Conservation (phyloP, 2,329 filamentous ascomycete genomes). For the Talaromyces albobiverticillius region DNA sequence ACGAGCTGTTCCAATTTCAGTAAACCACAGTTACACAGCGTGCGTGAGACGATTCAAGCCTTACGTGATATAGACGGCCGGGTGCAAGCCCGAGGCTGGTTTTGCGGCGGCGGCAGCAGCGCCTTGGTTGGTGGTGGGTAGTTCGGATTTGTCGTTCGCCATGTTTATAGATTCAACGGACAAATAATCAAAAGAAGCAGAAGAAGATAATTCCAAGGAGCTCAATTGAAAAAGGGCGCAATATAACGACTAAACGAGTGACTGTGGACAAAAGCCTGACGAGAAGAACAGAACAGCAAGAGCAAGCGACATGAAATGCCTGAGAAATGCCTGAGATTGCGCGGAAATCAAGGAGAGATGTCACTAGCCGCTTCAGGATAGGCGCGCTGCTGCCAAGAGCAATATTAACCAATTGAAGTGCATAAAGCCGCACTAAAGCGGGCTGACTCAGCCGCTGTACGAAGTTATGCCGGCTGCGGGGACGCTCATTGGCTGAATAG, state of each 20-base stretch:
- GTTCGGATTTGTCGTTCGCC: constrained; percentile 10
- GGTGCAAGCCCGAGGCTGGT: constrained; percentile 60
- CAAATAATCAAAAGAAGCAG: neutral
- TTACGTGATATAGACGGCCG: constrained; percentile 79
- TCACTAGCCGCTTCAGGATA: no score
- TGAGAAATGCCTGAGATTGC: no score
- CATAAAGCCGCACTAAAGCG: no score
- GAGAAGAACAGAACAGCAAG: no score
- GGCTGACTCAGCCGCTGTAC: no score
- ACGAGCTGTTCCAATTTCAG: constrained; percentile 57
- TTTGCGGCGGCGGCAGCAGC: constrained; percentile 8
- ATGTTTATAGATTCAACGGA: constrained; percentile 1
- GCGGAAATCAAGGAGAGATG: no score
- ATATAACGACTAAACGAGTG: neutral
- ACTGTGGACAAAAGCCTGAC: no score
- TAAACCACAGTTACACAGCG: neutral
- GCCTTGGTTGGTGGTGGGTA: constrained; percentile 11
- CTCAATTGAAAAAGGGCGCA: neutral
- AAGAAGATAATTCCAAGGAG: neutral
- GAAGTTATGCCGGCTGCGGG: no score
- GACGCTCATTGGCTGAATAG: no score
- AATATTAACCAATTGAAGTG: no score
- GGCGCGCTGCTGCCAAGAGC: no score
- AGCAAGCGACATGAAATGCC: no score
- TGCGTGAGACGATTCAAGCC: constrained; percentile 18